These are phyloP conservation scores for Wallacemonas sp. DNA, from an alignment of 208 protist genomes.

Conservation along the genomic window DNA sequence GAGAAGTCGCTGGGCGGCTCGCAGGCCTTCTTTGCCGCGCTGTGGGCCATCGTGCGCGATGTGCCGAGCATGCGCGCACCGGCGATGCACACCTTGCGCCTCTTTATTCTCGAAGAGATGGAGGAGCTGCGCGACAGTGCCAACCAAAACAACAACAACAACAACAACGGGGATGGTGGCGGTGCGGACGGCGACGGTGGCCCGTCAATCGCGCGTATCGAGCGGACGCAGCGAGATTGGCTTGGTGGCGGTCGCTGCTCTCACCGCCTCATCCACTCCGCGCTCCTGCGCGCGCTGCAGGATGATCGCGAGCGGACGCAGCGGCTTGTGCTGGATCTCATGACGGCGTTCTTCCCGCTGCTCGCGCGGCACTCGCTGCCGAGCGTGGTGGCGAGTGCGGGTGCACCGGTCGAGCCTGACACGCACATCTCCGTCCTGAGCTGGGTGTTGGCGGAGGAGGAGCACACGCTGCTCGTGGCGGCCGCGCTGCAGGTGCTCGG, in stretches of 20 bases:
- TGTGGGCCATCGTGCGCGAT: slow-evolving; percentile 32
- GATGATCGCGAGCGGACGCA: slow-evolving; percentile 40
- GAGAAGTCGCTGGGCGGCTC: slow-evolving; percentile 17
- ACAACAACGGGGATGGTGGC: slow-evolving; percentile 2
- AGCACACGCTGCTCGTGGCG: slow-evolving; percentile 43
- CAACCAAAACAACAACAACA: neutral
- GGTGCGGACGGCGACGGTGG: neutral
- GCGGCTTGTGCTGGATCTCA: slow-evolving; percentile 48
- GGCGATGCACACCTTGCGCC: slow-evolving; percentile 28
- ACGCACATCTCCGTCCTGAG: neutral
- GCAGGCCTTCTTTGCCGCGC: slow-evolving; percentile 29
- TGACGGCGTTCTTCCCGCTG: slow-evolving; percentile 40
- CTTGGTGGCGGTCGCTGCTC: slow-evolving; percentile 26
- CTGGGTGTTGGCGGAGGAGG: slow-evolving; percentile 18
- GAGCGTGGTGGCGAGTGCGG: neutral
- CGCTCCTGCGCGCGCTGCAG: slow-evolving; percentile 46
- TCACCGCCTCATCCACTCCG: slow-evolving; percentile 15
- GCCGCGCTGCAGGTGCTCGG: slow-evolving; percentile 53
- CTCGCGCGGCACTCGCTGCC: neutral
- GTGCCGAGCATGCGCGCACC: slow-evolving; percentile 23
- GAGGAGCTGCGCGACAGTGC: neutral
- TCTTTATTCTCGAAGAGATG: slow-evolving; percentile 27
- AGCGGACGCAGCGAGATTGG: slow-evolving; percentile 22
- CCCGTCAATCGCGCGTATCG: neutral
- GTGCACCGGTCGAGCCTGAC: neutral